These are phyloP conservation scores for Scheffersomyces titani DNA, from an alignment of 1,139 yeast genomes.

Conservation along the genomic window DNA sequence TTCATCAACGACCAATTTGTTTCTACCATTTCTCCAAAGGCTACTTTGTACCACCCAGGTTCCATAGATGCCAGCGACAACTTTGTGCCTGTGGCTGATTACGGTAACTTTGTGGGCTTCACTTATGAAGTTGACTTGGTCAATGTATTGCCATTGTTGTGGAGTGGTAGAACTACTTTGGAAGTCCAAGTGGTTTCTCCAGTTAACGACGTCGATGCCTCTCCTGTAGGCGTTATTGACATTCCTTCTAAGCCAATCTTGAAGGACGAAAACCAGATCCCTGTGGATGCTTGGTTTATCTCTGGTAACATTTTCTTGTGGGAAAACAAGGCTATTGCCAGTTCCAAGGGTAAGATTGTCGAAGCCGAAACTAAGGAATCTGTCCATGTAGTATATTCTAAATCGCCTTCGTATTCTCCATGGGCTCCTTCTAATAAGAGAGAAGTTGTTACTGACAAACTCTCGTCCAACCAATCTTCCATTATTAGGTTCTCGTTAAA, in stretches of 20 bases:
- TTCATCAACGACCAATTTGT: slow-evolving; percentile 21
- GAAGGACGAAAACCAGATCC: not conserved
- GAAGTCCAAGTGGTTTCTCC: slow-evolving; percentile 24
- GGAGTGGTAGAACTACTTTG: slow-evolving; percentile 24
- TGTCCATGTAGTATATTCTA: slow-evolving; percentile 1
- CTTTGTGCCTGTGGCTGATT: slow-evolving; percentile 27
- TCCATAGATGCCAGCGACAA: slow-evolving; percentile 8
- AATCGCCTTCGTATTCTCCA: slow-evolving; percentile 4
- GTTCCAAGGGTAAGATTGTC: slow-evolving; percentile 3
- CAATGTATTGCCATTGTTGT: slow-evolving; percentile 27
- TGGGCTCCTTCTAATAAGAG: slow-evolving; percentile 5
- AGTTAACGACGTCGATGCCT: slow-evolving; percentile 15
- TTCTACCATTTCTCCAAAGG: slow-evolving; percentile 26
- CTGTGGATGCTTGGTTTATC: slow-evolving; percentile 4
- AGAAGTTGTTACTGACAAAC: not conserved
- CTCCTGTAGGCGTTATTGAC: slow-evolving; percentile 12
- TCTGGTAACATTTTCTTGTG: slow-evolving; percentile 5
- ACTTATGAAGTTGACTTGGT: slow-evolving; percentile 28
- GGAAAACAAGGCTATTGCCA: slow-evolving; percentile 3
- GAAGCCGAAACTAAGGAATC: not conserved
- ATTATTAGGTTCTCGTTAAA: slow-evolving; percentile 3
- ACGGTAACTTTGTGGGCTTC: slow-evolving; percentile 27
- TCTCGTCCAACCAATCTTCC: slow-evolving; percentile 1
- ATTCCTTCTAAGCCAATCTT: not conserved
- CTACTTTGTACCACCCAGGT: slow-evolving; percentile 27